Evolutionary conservation across 2,329 filamentous ascomycete species (phyloP).

Genomic region (Fusarium verrucosum): DNA sequence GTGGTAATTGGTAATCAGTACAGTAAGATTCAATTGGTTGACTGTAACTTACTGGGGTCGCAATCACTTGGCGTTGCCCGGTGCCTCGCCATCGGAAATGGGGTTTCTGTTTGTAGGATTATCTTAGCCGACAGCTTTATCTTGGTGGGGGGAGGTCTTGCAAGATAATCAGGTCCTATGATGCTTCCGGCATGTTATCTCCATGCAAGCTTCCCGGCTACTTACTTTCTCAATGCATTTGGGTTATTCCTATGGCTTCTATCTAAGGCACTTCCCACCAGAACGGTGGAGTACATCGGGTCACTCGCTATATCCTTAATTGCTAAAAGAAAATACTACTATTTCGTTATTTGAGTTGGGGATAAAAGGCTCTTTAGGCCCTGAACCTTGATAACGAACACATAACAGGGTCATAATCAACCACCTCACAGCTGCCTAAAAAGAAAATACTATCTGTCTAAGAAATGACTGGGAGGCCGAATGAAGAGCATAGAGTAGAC

Average conservation of each 20-base stretch:
- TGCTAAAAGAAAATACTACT: rapidly evolving
- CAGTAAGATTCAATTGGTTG: not conserved
- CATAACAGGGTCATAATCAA: too few relatives aligned
- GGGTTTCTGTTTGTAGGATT: not conserved
- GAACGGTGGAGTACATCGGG: not conserved
- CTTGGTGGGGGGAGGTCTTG: not conserved
- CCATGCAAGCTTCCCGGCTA: not conserved
- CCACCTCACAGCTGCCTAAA: too few relatives aligned
- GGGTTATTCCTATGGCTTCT: not conserved
- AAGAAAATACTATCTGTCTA: not conserved
- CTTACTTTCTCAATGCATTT: not conserved
- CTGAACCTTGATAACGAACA: too few relatives aligned
- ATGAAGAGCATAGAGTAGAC: not conserved
- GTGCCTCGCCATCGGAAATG: not conserved
- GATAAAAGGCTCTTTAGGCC: too few relatives aligned
- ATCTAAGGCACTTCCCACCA: not conserved
- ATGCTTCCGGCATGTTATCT: not conserved
- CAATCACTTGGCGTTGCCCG: not conserved
- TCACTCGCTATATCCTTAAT: not conserved
- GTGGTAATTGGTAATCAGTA: not conserved
- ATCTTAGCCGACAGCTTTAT: not conserved
- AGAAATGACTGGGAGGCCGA: not conserved
- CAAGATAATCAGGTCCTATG: not conserved
- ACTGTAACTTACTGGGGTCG: not conserved
- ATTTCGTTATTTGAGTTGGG: too few relatives aligned